Percentiles rank a stretch among this genome's conserved stretches.
Conservation (phyloP, 768 basidiomycete species). For the Amanita pseudoporphyria region DNA sequence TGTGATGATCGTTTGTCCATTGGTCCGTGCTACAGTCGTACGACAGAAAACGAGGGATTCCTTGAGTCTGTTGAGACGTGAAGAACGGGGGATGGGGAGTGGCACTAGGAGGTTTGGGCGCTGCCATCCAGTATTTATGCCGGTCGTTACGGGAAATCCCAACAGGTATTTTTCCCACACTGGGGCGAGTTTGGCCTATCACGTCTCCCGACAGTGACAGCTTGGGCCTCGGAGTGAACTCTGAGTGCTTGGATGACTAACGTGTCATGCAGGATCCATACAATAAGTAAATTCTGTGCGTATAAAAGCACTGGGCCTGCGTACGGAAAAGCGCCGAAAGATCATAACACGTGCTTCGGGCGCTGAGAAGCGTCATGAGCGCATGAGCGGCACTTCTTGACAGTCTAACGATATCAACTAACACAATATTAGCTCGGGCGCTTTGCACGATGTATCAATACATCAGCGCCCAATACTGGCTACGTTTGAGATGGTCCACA, state of each 20-base stretch:
- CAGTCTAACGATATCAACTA: no score
- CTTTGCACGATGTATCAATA: not conserved
- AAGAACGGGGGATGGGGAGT: not conserved
- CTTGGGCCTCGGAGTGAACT: no score
- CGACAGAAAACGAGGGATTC: not conserved
- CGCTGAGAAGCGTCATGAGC: no score
- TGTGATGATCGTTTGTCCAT: not conserved
- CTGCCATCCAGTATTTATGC: slow-evolving; percentile 4
- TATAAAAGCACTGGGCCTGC: no score
- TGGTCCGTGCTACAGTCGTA: not conserved
- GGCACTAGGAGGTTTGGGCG: not conserved
- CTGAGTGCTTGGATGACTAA: no score
- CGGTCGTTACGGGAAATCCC: slow-evolving; percentile 5
- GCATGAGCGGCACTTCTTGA: no score
- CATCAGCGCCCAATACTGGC: slow-evolving; percentile 1
- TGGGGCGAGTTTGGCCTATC: not conserved
- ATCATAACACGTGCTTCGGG: no score
- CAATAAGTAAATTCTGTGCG: no score
- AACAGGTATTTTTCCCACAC: not conserved
- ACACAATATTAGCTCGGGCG: not conserved
- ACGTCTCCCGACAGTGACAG: no score
- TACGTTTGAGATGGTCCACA: not conserved
- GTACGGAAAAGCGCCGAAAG: no score
- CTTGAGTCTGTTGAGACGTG: not conserved
- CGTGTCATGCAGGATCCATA: no score